Evolutionary conservation across 2,329 filamentous ascomycete genomes (phyloP).

Genomic region (Fusarium neocosmosporiellum): DNA sequence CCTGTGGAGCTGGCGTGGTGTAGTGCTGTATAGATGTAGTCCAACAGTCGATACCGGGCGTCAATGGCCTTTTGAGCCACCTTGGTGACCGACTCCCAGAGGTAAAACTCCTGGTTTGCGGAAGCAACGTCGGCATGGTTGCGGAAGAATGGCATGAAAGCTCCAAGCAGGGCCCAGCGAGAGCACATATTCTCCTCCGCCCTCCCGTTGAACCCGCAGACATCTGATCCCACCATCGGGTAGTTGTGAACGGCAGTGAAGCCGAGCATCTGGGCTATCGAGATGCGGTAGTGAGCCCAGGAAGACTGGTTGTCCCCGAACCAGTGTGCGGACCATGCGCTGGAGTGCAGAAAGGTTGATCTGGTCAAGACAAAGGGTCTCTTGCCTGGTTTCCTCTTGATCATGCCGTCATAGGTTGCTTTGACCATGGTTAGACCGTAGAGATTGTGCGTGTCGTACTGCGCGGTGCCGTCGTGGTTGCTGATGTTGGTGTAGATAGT

Average conservation of each 20-base stretch:
- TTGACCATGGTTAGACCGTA: slow-evolving; percentile 81
- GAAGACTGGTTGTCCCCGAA: slow-evolving; percentile 79
- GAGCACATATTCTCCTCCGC: slow-evolving; percentile 73
- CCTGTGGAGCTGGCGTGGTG: slow-evolving; percentile 70
- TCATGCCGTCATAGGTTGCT: slow-evolving; percentile 79
- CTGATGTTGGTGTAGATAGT: slow-evolving; percentile 83
- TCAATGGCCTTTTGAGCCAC: slow-evolving; percentile 76
- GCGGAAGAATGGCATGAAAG: slow-evolving; percentile 77
- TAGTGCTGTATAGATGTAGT: slow-evolving; percentile 79
- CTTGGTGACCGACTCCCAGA: slow-evolving; percentile 70
- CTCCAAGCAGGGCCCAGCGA: slow-evolving; percentile 76
- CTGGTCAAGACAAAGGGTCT: slow-evolving; percentile 88
- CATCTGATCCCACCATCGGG: slow-evolving; percentile 77
- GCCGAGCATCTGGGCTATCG: slow-evolving; percentile 80
- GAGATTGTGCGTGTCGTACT: slow-evolving; percentile 88
- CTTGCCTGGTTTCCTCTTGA: slow-evolving; percentile 71
- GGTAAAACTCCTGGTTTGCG: slow-evolving; percentile 74
- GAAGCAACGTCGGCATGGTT: slow-evolving; percentile 69
- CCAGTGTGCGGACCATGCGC: slow-evolving; percentile 84
- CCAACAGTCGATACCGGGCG: slow-evolving; percentile 81
- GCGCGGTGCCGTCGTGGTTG: slow-evolving; percentile 75
- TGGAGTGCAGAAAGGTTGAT: slow-evolving; percentile 82
- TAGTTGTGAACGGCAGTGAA: slow-evolving; percentile 77
- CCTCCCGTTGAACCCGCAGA: slow-evolving; percentile 79
- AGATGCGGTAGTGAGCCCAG: slow-evolving; percentile 80